Base-by-base conservation (phyloP, 495 filamentous ascomycete genomes). In the Aspergillus sparsus region DNA sequence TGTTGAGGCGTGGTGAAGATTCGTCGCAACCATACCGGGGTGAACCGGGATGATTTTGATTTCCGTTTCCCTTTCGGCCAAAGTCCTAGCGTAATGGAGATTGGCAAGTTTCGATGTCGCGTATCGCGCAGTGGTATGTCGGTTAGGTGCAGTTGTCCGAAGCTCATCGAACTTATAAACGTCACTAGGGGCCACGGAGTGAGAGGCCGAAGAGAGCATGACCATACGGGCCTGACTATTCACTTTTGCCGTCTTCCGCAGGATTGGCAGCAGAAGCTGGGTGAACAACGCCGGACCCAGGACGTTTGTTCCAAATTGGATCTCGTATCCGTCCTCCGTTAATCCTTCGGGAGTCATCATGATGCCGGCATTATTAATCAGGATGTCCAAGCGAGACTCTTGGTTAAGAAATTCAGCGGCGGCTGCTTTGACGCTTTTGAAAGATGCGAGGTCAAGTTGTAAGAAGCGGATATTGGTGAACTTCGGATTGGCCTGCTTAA, bases 1-100 rank as follows among this genome's bases (percentile, higher is more conserved):
- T 3, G 15, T 55, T 1, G 53, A 44, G n/a, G 53, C 37, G 12
- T 45, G 53, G 18, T 55, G 53, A 13, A 55, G 53, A 15, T 55
- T 55, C 1, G 53, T 55, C 36, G 53, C 53, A 10, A 55, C 53
- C 53, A 55, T 55, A 12, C 53, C 53, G 7, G 53, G 53, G 18
- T 55, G 53, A 55, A 55, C 53, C 6, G 53, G 53, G 33, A 55
- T 44, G 11, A 55, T 55, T 11, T 55, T 55, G 36, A 55, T 16
- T 4, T 31, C 2, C 12, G 7, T 44, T 44, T 55, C 53, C 16
- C 53, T 41, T 15, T 55, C 53, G 7, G 53, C 36, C 53, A 55
- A 44, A 6, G 53, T 35, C 11, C 32, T 21, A n/a, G 53, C 36
- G 12, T 55, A 55, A 31, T 55, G 53, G 8, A 55, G 9, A 55